Percentiles rank a stretch among this genome's conserved stretches.
phyloP scores from a whole-genome alignment of 139 green algal species.

The Coccomyxa sp. region DNA sequence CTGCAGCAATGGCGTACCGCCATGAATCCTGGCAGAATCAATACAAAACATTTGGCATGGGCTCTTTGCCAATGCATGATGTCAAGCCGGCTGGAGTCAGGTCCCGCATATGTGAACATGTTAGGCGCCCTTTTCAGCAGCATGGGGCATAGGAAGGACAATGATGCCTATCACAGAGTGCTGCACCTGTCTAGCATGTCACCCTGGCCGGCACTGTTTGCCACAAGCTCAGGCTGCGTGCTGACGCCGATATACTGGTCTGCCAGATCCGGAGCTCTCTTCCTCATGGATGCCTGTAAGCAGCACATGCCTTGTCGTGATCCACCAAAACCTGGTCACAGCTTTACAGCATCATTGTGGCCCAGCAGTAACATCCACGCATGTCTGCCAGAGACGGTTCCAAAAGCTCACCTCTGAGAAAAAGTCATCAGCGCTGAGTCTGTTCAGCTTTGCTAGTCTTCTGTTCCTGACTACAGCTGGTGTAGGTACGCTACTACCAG shows the following conservation, averaged over 20 bases:
- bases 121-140: too few relatives aligned
- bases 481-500: constrained; percentile 3
- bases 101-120: too few relatives aligned
- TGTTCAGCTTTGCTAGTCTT: constrained; percentile 60
- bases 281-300: constrained; percentile 47
- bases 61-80: too few relatives aligned
- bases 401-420: constrained; percentile 55
- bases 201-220: too few relatives aligned
- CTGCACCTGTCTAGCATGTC: constrained; percentile 2
- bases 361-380: not conserved
- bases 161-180: too few relatives aligned
- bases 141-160: too few relatives aligned
- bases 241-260: not conserved
- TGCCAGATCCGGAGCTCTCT: constrained; percentile 49
- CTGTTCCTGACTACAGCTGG: constrained; percentile 29
- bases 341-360: not conserved
- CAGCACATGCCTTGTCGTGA: not conserved
- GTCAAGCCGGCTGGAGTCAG: too few relatives aligned
- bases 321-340: not conserved
- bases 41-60: too few relatives aligned
- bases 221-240: not conserved
- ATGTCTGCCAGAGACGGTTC: too few relatives aligned
- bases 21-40: too few relatives aligned
- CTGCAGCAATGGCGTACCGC: too few relatives aligned
- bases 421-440: constrained; percentile 43